Evolutionary conservation across 805 yeast genomes (phyloP), one percentile per base, ranked within the genome.

Genomic region (Ogataea methanolica): DNA sequence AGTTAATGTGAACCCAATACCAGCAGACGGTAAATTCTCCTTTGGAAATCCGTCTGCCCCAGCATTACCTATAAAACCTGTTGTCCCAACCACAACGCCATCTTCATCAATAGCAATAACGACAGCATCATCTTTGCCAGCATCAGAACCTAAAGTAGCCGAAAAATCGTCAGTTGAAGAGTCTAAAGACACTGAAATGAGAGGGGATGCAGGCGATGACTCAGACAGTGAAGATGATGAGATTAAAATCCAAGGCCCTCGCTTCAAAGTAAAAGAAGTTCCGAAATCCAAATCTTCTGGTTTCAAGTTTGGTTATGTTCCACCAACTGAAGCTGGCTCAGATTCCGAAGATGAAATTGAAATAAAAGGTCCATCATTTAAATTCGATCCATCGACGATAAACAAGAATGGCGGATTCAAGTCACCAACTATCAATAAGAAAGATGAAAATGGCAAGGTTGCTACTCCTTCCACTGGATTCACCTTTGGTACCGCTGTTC

Each of bases 311-410:
- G 72, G 71, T 16, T 48, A 57, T 22, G 67, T 55, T 21, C 67
- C 70, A 5, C 62, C 63, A 26, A 61, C 60, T 17, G 66, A 62
- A 37, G 49, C 57, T 8, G 62, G 50, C 15, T 57, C 75, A 44
- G 83, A 78, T 40, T 72, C 79, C 0, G 87, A 81, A 33, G 80
- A 81, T 19, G 86, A 81, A 35, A 65, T 82, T 23, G 83, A 82
- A 60, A 76, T 85, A 29, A 79, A 86, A 63, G 95, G 95, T 1
- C 95, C 96, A 19, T 66, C 72, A 14, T 88, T 88, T 61, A 74
- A 73, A 8, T 52, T 78, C 31, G 62, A 60, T 15, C 58, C 69
- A 2, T 54, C 53, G 29, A 71, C 75, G 29, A 75, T 78, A 43
- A 53, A 55, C 8, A 53, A 57, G 19, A 63, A 60, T 39, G 50